phyloP scores from a whole-genome alignment of 139 green algal genomes.

The Pleodorina starrii region DNA sequence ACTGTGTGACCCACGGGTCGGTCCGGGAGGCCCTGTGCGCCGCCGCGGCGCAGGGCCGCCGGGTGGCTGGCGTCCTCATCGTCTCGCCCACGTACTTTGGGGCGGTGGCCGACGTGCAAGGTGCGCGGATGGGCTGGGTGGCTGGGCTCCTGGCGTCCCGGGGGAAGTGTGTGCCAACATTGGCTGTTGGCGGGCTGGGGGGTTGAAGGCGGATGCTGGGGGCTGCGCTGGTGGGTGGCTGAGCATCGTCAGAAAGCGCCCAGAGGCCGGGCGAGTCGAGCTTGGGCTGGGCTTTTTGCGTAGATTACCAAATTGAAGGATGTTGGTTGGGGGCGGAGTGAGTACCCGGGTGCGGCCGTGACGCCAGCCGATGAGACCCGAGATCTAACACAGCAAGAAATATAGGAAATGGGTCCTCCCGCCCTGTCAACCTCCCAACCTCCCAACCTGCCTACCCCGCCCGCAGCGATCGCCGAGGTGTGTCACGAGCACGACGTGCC shows the following conservation, averaged over 20 bases:
- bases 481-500: constrained; percentile 76
- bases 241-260: too few relatives aligned
- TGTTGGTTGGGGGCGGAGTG: too few relatives aligned
- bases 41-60: constrained; percentile 30
- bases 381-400: too few relatives aligned
- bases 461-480: constrained; percentile 58
- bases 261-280: too few relatives aligned
- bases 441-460: too few relatives aligned
- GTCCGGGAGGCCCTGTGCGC: constrained; percentile 63
- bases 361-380: too few relatives aligned
- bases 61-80: constrained; percentile 78
- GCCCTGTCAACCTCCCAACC: too few relatives aligned
- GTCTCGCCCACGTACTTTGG: constrained; percentile 95
- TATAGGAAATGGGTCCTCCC: too few relatives aligned
- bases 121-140: constrained; percentile 37
- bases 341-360: too few relatives aligned
- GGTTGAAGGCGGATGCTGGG: neutral
- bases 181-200: neutral
- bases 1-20: constrained; percentile 67
- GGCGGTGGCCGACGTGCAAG: constrained; percentile 69
- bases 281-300: too few relatives aligned
- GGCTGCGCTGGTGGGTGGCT: neutral
- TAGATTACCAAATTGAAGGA: too few relatives aligned
- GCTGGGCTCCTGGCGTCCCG: neutral
- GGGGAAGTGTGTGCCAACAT: too few relatives aligned